These are phyloP conservation scores for Sporothrix schenckii DNA, from an alignment of 2,329 filamentous ascomycete genomes.

Conservation along the genomic window DNA sequence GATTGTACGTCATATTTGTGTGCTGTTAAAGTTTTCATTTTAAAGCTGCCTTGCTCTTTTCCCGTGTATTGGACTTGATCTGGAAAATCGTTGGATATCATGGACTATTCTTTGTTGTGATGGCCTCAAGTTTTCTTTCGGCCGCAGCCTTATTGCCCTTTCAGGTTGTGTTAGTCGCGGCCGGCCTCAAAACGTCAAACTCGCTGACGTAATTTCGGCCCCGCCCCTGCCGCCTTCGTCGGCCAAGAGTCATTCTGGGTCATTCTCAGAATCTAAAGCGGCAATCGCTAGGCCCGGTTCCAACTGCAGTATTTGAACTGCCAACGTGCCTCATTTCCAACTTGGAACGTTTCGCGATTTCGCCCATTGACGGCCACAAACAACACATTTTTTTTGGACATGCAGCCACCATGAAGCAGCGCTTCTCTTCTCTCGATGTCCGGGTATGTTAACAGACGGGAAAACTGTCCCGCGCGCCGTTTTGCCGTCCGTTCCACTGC, in stretches of 20 bases:
- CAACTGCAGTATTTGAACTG: conserved; percentile 20
- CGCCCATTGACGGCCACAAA: conserved; percentile 1
- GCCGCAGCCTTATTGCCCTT: background rate
- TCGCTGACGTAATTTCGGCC: conserved; percentile 32
- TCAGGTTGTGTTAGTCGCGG: conserved; percentile 18
- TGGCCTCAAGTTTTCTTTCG: background rate
- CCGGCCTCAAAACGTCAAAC: conserved; percentile 6
- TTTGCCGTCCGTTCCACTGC: background rate
- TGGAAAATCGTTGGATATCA: background rate
- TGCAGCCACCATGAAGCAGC: conserved; percentile 55
- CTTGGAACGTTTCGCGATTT: background rate
- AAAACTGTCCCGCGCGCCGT: background rate
- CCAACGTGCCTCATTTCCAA: background rate
- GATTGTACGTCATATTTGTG: background rate
- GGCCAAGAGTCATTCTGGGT: conserved; percentile 27
- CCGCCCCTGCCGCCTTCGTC: conserved; percentile 20
- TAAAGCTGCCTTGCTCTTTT: background rate
- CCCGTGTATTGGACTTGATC: background rate
- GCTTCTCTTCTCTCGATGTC: conserved; percentile 61
- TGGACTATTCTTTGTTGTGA: conserved; percentile 1
- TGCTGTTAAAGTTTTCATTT: background rate
- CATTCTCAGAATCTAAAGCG: conserved; percentile 16
- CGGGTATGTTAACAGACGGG: conserved; percentile 47
- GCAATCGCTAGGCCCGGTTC: conserved; percentile 13
- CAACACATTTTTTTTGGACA: background rate